Evolutionary conservation across 441 rosid species (phyloP).

Genomic region (Adansonia grandidieri): DNA sequence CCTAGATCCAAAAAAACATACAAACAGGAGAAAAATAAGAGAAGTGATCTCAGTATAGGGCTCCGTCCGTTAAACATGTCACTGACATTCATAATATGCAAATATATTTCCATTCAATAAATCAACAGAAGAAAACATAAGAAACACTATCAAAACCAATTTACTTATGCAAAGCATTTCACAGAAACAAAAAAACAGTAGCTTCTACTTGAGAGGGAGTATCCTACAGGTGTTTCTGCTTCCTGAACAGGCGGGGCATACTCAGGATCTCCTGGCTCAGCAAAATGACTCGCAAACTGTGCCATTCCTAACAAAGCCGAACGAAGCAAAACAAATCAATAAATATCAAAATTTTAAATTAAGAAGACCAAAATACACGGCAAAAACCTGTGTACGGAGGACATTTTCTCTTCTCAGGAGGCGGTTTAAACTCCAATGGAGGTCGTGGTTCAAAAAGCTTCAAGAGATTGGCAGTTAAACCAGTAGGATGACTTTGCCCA

Average conservation of each 20-base stretch:
- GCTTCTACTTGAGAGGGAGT: background rate
- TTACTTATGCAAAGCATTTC: slow-evolving; percentile 3
- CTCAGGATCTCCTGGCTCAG: slow-evolving; percentile 87
- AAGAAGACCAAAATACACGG: background rate
- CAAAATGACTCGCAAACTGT: slow-evolving; percentile 77
- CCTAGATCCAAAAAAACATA: slow-evolving; percentile 39
- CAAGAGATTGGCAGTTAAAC: slow-evolving; percentile 82
- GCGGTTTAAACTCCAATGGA: slow-evolving; percentile 82
- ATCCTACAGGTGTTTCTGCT: slow-evolving; percentile 85
- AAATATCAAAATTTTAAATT: slow-evolving; percentile 8
- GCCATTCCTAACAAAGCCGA: slow-evolving; percentile 69
- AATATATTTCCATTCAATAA: background rate
- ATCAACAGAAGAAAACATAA: background rate
- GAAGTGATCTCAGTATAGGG: background rate
- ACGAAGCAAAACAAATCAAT: background rate
- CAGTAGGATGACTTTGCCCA: slow-evolving; percentile 96
- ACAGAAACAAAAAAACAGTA: background rate
- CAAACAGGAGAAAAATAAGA: slow-evolving; percentile 7
- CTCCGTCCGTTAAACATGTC: background rate
- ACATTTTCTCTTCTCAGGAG: slow-evolving; percentile 93
- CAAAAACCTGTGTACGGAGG: slow-evolving; percentile 66
- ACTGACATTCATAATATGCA: background rate
- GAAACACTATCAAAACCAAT: background rate
- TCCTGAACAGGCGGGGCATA: slow-evolving; percentile 81
- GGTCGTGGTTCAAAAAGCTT: slow-evolving; percentile 94